Evolutionary conservation across 2,329 filamentous ascomycete genomes (phyloP).

Genomic region (Penicillium digitatum): DNA sequence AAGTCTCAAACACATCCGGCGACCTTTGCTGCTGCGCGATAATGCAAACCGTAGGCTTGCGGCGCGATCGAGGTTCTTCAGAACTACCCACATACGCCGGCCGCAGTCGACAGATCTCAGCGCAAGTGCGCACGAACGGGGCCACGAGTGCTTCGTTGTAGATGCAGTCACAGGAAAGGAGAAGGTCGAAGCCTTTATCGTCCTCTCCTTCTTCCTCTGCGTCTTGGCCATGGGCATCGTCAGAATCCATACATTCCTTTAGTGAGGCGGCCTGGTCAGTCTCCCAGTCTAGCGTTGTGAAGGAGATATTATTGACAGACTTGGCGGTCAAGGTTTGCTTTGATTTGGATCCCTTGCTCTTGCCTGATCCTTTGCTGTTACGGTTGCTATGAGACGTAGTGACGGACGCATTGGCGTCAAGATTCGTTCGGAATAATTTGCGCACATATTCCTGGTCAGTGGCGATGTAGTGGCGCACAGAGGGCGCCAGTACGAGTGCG

Average conservation of each 20-base stretch:
- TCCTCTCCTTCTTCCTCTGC: constrained; percentile 24
- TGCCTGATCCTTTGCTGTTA: constrained; percentile 4
- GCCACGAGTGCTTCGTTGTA: constrained; percentile 85
- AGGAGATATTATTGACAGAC: constrained; percentile 46
- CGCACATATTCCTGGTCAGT: constrained; percentile 87
- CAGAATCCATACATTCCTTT: constrained; percentile 32
- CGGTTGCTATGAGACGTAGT: neutral
- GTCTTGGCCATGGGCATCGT: neutral
- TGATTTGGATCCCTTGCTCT: constrained; percentile 5
- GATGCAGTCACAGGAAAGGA: constrained; percentile 88
- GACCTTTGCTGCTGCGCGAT: constrained; percentile 86
- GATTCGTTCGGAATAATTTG: constrained; percentile 70
- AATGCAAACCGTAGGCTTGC: constrained; percentile 62
- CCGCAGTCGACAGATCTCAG: constrained; percentile 65
- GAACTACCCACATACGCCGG: constrained; percentile 20
- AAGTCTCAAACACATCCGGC: constrained; percentile 77
- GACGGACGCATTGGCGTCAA: constrained; percentile 47
- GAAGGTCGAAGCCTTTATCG: constrained; percentile 58
- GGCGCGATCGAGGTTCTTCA: constrained; percentile 11
- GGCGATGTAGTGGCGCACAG: constrained; percentile 64
- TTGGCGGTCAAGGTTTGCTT: neutral
- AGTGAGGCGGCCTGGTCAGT: constrained; percentile 40
- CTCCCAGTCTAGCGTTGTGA: constrained; percentile 79
- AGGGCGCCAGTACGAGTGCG: constrained; percentile 62
- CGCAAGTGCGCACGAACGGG: constrained; percentile 78